Conservation (phyloP, 2,329 filamentous ascomycete species). For the Alternaria triticimaculans region DNA sequence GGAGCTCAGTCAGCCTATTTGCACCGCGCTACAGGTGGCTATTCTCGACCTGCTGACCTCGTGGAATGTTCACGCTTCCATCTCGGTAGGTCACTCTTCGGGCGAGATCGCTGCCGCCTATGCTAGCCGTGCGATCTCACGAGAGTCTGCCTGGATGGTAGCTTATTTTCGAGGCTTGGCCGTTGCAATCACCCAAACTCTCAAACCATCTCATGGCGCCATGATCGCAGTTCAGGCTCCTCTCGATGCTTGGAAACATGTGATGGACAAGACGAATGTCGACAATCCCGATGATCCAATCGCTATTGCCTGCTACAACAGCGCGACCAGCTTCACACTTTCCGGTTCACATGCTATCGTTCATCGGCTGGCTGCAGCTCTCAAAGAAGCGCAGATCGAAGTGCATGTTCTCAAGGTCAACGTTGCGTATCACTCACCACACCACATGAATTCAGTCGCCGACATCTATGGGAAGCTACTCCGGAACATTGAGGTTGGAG, state of each 20-base stretch:
- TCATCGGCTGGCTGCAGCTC: slow-evolving; percentile 32
- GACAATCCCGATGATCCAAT: slow-evolving; percentile 5
- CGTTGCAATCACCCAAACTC: slow-evolving; percentile 39
- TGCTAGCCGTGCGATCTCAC: slow-evolving; percentile 15
- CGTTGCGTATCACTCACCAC: slow-evolving; percentile 53
- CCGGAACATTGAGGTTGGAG: neutral
- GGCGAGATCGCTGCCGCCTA: slow-evolving; percentile 46
- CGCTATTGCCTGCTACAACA: slow-evolving; percentile 44
- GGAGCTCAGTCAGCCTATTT: slow-evolving; percentile 27
- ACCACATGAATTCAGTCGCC: slow-evolving; percentile 47
- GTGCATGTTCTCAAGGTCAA: slow-evolving; percentile 49
- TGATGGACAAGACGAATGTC: slow-evolving; percentile 12
- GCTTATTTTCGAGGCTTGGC: slow-evolving; percentile 22
- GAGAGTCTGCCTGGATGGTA: slow-evolving; percentile 20
- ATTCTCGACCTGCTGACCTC: slow-evolving; percentile 23
- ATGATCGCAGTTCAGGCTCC: slow-evolving; percentile 35
- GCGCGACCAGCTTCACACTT: slow-evolving; percentile 33
- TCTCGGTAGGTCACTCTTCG: slow-evolving; percentile 39
- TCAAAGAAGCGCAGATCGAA: slow-evolving; percentile 49
- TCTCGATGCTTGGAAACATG: neutral
- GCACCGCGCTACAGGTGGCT: slow-evolving; percentile 29
- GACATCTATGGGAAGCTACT: slow-evolving; percentile 20
- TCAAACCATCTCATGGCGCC: slow-evolving; percentile 42
- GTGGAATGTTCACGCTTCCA: slow-evolving; percentile 17
- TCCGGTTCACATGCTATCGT: slow-evolving; percentile 40